Evolutionary conservation across 208 protist species (phyloP), one percentile per base, ranked within the genome.

Genomic region (Balamuthia mandrillaris): DNA sequence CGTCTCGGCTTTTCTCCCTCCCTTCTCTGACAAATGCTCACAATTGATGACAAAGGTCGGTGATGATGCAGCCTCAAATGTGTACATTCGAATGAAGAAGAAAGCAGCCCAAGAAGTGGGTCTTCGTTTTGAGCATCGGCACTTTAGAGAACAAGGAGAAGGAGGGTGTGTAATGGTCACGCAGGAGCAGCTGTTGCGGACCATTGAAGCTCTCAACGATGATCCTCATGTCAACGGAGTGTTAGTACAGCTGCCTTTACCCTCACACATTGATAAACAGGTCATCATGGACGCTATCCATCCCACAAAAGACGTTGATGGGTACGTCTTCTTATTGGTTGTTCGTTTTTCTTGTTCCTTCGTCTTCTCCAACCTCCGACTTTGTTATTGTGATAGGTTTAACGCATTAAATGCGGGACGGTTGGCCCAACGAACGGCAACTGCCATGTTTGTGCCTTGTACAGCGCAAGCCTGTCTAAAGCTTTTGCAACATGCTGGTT

Each of bases 171-270:
- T n/a, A n/a, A n/a, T n/a, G 3, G 72, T 63, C 49, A 33, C 39
- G 14, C 56, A 88, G 42, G 87, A 82, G 1, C 66, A 88, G 31
- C 44, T 90, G 47, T 10, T 87, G 1, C 29, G 24, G 29, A 0
- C 6, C n/a, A 85, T 90, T 29, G 27, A 18, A 10, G 29, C 87
- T 47, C 91, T 97, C 18, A 93, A 94, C 51, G 35, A n/a, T 9
- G 85, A 94, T 39, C 33, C 85, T 0, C 27, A 66, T 4, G 70
- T 96, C 16, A 95, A 98, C 85, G 93, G 90, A 63, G 83, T 91
- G 45, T 35, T 99, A 47, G 94, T 99, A 7, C 98, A 99, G 92
- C 91, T 99, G 27, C 98, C 98, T 3, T 90, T 99, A 9, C 98
- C 98, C 16, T 49, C 70, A 14, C 97, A 99, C 87, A 96, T 99